Conservation (phyloP, 2,329 filamentous ascomycete species). For the Alternaria incomplexa region DNA sequence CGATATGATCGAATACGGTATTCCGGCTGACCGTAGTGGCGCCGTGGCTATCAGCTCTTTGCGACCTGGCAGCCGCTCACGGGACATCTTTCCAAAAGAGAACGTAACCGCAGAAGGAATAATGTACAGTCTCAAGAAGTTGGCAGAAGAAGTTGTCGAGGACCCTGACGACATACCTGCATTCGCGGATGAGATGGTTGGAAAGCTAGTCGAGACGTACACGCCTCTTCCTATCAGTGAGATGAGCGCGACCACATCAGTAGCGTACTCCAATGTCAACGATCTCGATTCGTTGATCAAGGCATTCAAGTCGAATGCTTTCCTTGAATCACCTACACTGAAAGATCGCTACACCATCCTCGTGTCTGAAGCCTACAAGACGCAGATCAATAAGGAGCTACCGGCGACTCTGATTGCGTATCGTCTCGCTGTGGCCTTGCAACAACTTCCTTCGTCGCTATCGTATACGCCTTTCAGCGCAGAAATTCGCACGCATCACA, state of each 20-base stretch:
- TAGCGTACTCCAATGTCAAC: not conserved
- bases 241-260: not conserved
- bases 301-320: slow-evolving; percentile 27
- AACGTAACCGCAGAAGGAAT: slow-evolving; percentile 41
- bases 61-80: slow-evolving; percentile 20
- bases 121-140: slow-evolving; percentile 42
- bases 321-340: slow-evolving; percentile 35
- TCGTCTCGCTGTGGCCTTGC: slow-evolving; percentile 31
- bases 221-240: not conserved
- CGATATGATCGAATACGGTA: slow-evolving; percentile 64
- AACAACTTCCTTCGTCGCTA: slow-evolving; percentile 24
- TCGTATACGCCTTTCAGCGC: slow-evolving; percentile 26
- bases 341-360: slow-evolving; percentile 42
- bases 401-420: slow-evolving; percentile 39
- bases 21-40: slow-evolving; percentile 53
- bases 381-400: slow-evolving; percentile 20
- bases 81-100: slow-evolving; percentile 23
- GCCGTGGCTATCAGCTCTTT: slow-evolving; percentile 43
- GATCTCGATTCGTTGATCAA: slow-evolving; percentile 16
- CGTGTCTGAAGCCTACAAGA: slow-evolving; percentile 34
- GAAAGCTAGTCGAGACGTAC: slow-evolving; percentile 29
- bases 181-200: slow-evolving; percentile 28
- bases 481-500: slow-evolving; percentile 28
- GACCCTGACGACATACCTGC: slow-evolving; percentile 27
- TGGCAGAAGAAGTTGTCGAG: slow-evolving; percentile 41